A percentile compares a stretch with the other conserved stretches of the same genome.
phyloP scores from a whole-genome alignment of 2,329 filamentous ascomycete genomes.

The Aspergillus fischeri region DNA sequence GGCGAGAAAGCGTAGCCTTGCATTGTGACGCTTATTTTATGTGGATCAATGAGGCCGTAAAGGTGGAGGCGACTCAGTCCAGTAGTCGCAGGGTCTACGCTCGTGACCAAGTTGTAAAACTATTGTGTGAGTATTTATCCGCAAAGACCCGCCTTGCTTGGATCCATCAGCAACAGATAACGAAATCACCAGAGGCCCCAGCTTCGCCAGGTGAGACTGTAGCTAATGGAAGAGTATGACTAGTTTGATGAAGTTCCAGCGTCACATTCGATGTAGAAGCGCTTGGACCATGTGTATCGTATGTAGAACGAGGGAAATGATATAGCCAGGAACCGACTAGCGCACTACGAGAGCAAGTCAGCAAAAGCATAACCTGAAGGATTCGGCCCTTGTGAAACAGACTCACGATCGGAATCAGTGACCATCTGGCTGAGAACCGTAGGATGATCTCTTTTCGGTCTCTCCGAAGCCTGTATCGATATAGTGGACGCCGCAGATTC shows the following conservation, averaged over 20 bases:
- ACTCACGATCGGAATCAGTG: neutral
- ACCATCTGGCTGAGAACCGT: neutral
- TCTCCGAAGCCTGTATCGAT: neutral
- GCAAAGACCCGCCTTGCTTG: conserved; percentile 19
- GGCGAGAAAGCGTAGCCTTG: conserved; percentile 74
- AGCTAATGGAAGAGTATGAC: neutral
- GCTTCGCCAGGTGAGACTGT: neutral
- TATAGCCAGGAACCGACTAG: neutral
- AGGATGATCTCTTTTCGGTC: neutral
- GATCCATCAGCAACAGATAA: neutral
- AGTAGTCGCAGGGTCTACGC: conserved; percentile 43
- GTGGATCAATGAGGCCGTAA: conserved; percentile 60
- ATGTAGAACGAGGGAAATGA: neutral
- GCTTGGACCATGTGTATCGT: neutral
- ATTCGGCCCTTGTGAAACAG: neutral
- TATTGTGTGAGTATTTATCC: neutral
- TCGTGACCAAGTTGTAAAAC: neutral
- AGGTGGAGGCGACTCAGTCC: conserved; percentile 28
- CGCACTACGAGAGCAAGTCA: neutral
- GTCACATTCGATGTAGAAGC: neutral
- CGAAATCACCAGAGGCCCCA: neutral
- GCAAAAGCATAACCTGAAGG: neutral
- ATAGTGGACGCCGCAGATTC: neutral
- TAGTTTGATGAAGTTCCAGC: neutral
- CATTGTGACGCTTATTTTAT: conserved; percentile 42